Evolutionary conservation across 768 basidiomycete genomes (phyloP), one percentile per base, ranked within the genome.

Genomic region (Psilocybe cyanescens): DNA sequence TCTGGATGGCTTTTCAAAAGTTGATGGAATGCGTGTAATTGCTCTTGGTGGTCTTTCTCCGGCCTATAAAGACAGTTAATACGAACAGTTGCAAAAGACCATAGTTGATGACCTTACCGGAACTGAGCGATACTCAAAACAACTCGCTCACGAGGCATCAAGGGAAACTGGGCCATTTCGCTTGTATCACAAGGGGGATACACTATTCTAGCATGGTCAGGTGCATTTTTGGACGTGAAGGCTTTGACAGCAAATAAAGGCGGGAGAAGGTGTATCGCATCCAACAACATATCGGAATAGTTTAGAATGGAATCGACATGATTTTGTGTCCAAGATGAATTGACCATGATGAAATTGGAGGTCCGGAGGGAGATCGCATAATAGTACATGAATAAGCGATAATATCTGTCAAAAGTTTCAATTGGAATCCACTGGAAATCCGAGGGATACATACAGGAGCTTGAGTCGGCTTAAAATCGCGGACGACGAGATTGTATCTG

Each of bases 41-140:
- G 97, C 4, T 85, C 82, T 1, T 84, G 75, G 58, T 99, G 96
- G 68, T 97, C 92, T 72, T 99, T 99, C 77, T 99, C 97, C 2
- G 97, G 97, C 35, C 93, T 94, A 11, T 12, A 59, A 28, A 14
- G 16, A 35, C n/a, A 51, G 47, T 49, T 9, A 30, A 31, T 45
- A 31, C 12, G 30, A 61, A 58, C 28, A 44, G 29, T 37, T n/a
- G 31, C 17, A 62, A 41, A 16, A 39, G 45, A 29, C 14, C 11
- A 1, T 1, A n/a, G 4, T 44, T 44, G 41, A 44, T 5, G n/a
- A 33, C 19, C 83, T 19, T 56, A 94, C 94, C 97, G 78, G 74
- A 99, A 99, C 73, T 99, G 97, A 3, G 96, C 95, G 2, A 99
- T 78, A 63, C 94, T 95, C 31, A 99, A 74, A 39, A 99, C 83